Evolutionary conservation across 192 early-diverging fungal species (phyloP).

Genomic region (Pecoramyces ruminantium): DNA sequence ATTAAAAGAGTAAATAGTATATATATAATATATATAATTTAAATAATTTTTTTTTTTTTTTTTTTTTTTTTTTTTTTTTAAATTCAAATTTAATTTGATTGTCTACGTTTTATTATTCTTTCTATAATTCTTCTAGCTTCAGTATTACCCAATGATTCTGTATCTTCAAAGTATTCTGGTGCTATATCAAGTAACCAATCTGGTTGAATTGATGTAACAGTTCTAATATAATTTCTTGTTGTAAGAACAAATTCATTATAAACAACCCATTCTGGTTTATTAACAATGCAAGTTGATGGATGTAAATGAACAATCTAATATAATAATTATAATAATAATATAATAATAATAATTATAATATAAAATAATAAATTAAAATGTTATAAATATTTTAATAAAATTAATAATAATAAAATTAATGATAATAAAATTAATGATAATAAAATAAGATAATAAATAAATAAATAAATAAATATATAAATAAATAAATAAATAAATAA

Average conservation of each 20-base stretch:
- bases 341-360: background rate
- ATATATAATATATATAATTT: too few relatives aligned
- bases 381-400: too few relatives aligned
- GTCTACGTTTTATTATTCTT: background rate
- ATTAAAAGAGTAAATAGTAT: too few relatives aligned
- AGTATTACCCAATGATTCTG: background rate
- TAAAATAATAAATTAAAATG: background rate
- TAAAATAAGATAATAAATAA: background rate
- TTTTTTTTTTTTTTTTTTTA: too few relatives aligned
- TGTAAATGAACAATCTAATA: constrained; percentile 66
- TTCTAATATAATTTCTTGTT: constrained; percentile 88
- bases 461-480: constrained; percentile 1
- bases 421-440: too few relatives aligned
- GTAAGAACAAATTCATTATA: constrained; percentile 99
- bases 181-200: constrained; percentile 66
- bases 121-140: background rate
- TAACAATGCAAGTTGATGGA: constrained; percentile 71
- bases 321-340: background rate
- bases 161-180: constrained; percentile 71
- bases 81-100: background rate
- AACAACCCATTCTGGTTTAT: constrained; percentile 95
- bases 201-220: constrained; percentile 68
- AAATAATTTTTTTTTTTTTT: too few relatives aligned
- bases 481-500: background rate
- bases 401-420: too few relatives aligned